phyloP scores from a whole-genome alignment of 805 yeast genomes.

The Yamadazyma phyllophila region DNA sequence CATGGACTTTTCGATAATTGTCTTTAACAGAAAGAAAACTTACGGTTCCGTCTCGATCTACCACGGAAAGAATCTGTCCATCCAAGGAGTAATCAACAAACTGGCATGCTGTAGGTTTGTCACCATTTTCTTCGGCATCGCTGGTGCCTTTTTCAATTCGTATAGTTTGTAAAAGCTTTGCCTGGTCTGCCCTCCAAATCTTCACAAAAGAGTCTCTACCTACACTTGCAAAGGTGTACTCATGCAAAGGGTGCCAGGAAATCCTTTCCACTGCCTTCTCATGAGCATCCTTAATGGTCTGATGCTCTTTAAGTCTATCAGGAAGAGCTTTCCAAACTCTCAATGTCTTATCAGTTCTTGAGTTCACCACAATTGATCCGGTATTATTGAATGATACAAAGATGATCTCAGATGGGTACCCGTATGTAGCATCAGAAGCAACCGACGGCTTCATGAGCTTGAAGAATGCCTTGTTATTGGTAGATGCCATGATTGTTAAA shows the following conservation, averaged over 20 bases:
- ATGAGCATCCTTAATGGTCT: constrained; percentile 42
- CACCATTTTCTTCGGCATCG: neutral
- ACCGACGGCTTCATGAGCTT: constrained; percentile 18
- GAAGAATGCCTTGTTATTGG: constrained; percentile 16
- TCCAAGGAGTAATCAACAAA: constrained; percentile 41
- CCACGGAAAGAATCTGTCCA: constrained; percentile 46
- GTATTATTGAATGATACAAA: constrained; percentile 37
- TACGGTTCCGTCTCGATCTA: constrained; percentile 39
- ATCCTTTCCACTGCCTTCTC: constrained; percentile 37
- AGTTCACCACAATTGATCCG: constrained; percentile 41
- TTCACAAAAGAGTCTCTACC: constrained; percentile 47
- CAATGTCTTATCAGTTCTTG: constrained; percentile 44
- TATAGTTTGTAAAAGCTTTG: constrained; percentile 30
- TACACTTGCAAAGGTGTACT: constrained; percentile 46
- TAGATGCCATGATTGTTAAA: neutral
- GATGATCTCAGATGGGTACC: constrained; percentile 29
- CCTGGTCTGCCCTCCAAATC: constrained; percentile 44
- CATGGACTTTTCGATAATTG: constrained; percentile 27
- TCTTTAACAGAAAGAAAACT: constrained; percentile 31
- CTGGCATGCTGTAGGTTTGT: constrained; percentile 13
- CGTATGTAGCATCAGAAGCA: constrained; percentile 7
- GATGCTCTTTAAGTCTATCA: constrained; percentile 33
- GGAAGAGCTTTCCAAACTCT: constrained; percentile 36
- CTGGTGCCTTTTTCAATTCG: constrained; percentile 19
- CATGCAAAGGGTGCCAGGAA: constrained; percentile 49